Evolutionary conservation across 1,284 basidiomycete species (phyloP), one percentile per base, ranked within the genome.

Genomic region (Acaromyces ingoldii): DNA sequence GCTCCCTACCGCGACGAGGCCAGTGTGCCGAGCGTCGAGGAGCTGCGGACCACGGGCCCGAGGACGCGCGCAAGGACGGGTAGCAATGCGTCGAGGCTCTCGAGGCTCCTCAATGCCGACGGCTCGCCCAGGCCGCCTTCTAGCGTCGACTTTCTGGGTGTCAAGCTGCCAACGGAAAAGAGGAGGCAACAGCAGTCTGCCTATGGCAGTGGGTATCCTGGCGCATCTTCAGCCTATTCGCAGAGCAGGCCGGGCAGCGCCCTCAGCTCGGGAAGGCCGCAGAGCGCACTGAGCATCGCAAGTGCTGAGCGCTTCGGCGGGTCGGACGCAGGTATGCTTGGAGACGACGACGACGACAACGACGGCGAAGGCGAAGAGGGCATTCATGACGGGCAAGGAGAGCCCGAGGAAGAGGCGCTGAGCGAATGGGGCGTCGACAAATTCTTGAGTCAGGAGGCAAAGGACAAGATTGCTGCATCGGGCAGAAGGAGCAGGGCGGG

Each of bases 401-500:
- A n/a, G n/a, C n/a, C n/a, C n/a, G 49, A n/a, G 17, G 59, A 46
- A 7, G 57, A 62, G 13, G 65, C 49, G 0, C 53, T 70, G 28
- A 58, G 51, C 38, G 63, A 57, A 3, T 70, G 67, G 67, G 66
- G 66, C 0, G 59, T 70, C 26, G 67, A 70, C 42, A 70, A 68
- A 48, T 70, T 68, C 41, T 58, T 70, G 31, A 62, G 55, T 46
- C 55, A 51, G 30, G 67, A 67, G 15, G 62, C 60, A 25, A 46
- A 54, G 24, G 63, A 65, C 4, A 50, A 51, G 13, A 56, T 66
- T 29, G 51, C 52, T 19, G 46, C 46, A 21, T n/a, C n/a, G n/a
- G 64, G 63, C 6, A 49, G 50, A 28, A 48, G 58, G 29, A 57
- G 53, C 34, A 53, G 61, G 19, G 56, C 61, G 25, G 57, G 58